Base-by-base conservation (phyloP, 768 basidiomycete species). In the Boletus patriciae region DNA sequence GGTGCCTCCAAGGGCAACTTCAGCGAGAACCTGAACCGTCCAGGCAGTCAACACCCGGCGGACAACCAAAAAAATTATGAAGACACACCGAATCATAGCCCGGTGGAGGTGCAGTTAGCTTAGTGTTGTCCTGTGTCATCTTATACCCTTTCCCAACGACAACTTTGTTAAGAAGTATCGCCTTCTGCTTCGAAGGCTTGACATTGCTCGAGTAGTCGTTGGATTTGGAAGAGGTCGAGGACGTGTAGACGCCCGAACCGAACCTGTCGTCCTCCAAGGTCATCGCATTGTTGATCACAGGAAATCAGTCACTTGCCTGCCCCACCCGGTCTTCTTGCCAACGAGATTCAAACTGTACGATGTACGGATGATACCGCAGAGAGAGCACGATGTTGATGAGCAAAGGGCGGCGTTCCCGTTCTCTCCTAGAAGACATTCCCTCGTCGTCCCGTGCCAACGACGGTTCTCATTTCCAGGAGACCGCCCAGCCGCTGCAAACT, bases 141-240 rank as follows among this genome's bases (percentile, higher is more conserved):
- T 88, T 90, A 62, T 78, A 83, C 5, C 85, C 86, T 62, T 82
- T 85, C 27, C 87, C 87, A 23, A 87, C 86, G 15, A 88, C 74
- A 19, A 89, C 87, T 63, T 88, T 88, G 71, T 87, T 88, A 51
- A 89, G 71, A n/a, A 89, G 76, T 38, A 89, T 85, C 0, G 83
- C 83, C 61, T 87, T 87, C 59, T 82, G 69, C 18, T 70, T 68
- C 0, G 84, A 87, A 42, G 77, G 71, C 57, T 78, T 80, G 50
- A 79, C 75, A 57, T 86, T 87, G 50, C 73, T 76, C 12, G 86
- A 86, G 65, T 89, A 89, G 69, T 89, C 87, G 57, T 87, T 84
- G 18, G 87, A 86, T 80, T 88, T 88, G 8, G 87, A 88, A n/a
- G 87, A 87, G 2, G 87, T 88, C n/a, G 85, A 84, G 6, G 86